Base-by-base conservation (phyloP, 176 grass and related monocot species). In the Phyllostachys edulis region DNA sequence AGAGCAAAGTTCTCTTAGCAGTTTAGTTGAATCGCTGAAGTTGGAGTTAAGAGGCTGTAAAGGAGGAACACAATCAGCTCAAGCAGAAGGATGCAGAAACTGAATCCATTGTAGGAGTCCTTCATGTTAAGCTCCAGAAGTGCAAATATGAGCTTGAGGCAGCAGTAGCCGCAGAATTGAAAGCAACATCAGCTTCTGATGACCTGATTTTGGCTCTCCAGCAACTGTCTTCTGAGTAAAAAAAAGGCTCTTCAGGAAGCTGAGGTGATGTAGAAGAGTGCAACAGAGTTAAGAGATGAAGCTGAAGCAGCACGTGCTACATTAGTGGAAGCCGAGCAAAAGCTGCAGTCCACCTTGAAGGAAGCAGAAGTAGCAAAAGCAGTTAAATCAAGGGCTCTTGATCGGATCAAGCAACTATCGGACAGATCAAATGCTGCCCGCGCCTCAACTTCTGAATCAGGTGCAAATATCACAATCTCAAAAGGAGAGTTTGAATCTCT, bases 321-420 rank as follows among this genome's bases (percentile, higher is more conserved):
- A 52, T 89, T 97, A 71, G 64, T n/a, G 34, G 90, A 93, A 73
- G 88, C 92, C 16, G 87, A 94, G 60, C 86, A 94, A 64, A 97
- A 91, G 74, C 77, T 94, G 71, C 70, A 97, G 44, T 61, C 77
- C 57, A 82, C 88, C 36, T 83, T 94, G 61, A 94, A 92, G 83
- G 90, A 94, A 57, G 95, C 92, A 75, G 95, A 97, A 87, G 90
- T 89, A 38, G 92, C n/a, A 44, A 93, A 93, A 85, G 94, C 88
- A 42, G 86, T 81, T 73, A 90, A 94, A 89, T 69, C 92, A 75
- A 97, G 65, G 32, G 94, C 92, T n/a, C n/a, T 97, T 69, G 85
- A 94, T 84, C 80, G 69, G 76, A 97, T 97, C 64, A 97, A 92
- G 81, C 86, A 97, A 63, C 76, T 94, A 38, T 94, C 92, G 38